Evolutionary conservation across 2,329 filamentous ascomycete species (phyloP).

Genomic region (Phyllosticta ampelicida): DNA sequence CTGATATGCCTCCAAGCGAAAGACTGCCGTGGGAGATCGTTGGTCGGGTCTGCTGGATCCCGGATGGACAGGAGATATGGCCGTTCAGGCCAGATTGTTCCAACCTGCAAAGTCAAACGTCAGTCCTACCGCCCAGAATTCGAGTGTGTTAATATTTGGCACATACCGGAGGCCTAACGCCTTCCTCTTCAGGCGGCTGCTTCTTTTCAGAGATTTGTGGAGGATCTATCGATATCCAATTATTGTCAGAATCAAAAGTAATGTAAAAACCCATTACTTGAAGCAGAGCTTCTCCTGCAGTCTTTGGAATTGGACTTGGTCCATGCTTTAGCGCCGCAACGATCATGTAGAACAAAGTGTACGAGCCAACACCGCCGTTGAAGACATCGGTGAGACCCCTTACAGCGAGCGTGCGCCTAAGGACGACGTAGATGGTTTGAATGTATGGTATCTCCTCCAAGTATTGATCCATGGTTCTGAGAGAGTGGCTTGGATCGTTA

Average conservation of each 20-base stretch:
- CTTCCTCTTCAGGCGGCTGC: neutral
- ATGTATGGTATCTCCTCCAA: constrained; percentile 40
- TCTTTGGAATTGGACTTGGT: constrained; percentile 21
- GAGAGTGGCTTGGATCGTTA: constrained; percentile 29
- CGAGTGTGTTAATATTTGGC: neutral
- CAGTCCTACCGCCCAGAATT: neutral
- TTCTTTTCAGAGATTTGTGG: constrained; percentile 33
- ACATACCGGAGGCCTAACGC: neutral
- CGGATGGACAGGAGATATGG: constrained; percentile 43
- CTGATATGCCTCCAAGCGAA: constrained; percentile 41
- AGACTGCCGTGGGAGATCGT: constrained; percentile 44
- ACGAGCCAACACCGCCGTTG: constrained; percentile 42
- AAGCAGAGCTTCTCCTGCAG: constrained; percentile 35
- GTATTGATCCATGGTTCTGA: constrained; percentile 36
- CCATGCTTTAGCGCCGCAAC: constrained; percentile 42
- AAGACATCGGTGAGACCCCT: constrained; percentile 39
- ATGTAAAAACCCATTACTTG: constrained; percentile 41
- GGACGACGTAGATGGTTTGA: constrained; percentile 37
- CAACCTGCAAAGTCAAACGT: neutral
- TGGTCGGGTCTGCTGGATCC: constrained; percentile 47
- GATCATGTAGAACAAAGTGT: constrained; percentile 47
- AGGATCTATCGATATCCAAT: constrained; percentile 42
- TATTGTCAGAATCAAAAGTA: constrained; percentile 33
- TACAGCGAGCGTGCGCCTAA: constrained; percentile 41
- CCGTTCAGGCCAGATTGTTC: constrained; percentile 12